Evolutionary conservation across 2,329 filamentous ascomycete species (phyloP).

Genomic region (Alternaria hordeiaustralica): DNA sequence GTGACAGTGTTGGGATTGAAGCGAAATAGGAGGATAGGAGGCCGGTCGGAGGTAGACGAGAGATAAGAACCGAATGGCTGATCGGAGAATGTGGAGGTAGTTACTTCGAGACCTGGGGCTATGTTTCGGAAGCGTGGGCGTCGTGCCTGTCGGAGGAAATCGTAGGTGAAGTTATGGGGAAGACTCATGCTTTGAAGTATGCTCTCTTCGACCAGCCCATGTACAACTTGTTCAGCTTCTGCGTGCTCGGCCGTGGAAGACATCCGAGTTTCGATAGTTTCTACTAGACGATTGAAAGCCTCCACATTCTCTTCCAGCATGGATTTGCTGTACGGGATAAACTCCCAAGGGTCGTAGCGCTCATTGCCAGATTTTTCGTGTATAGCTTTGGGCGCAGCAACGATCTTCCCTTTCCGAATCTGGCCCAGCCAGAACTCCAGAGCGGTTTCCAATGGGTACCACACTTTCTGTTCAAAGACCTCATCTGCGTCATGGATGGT

Average conservation of each 20-base stretch:
- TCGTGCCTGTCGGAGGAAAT: slow-evolving; percentile 13
- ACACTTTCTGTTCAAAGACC: slow-evolving; percentile 8
- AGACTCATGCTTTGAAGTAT: slow-evolving; percentile 4
- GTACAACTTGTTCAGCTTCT: not conserved
- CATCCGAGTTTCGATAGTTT: slow-evolving; percentile 9
- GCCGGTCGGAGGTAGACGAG: not conserved
- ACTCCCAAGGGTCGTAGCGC: slow-evolving; percentile 15
- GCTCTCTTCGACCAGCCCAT: slow-evolving; percentile 4
- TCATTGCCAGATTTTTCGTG: not conserved
- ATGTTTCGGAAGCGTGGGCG: slow-evolving; percentile 21
- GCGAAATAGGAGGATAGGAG: slow-evolving; percentile 13
- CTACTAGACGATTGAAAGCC: slow-evolving; percentile 17
- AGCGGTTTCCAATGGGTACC: slow-evolving; percentile 17
- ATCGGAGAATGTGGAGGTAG: slow-evolving; percentile 1
- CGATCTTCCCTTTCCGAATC: slow-evolving; percentile 15
- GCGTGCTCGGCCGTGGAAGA: not conserved
- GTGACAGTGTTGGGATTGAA: not conserved
- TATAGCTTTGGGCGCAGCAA: slow-evolving; percentile 2
- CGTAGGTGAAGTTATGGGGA: slow-evolving; percentile 11
- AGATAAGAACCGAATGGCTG: slow-evolving; percentile 12
- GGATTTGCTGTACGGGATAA: slow-evolving; percentile 11
- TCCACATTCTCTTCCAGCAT: slow-evolving; percentile 16
- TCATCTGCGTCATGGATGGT: not conserved
- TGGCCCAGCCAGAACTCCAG: slow-evolving; percentile 16
- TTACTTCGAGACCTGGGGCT: slow-evolving; percentile 19